Evolutionary conservation across 1,284 basidiomycete genomes (phyloP).

Genomic region (Ustilago nuda): DNA sequence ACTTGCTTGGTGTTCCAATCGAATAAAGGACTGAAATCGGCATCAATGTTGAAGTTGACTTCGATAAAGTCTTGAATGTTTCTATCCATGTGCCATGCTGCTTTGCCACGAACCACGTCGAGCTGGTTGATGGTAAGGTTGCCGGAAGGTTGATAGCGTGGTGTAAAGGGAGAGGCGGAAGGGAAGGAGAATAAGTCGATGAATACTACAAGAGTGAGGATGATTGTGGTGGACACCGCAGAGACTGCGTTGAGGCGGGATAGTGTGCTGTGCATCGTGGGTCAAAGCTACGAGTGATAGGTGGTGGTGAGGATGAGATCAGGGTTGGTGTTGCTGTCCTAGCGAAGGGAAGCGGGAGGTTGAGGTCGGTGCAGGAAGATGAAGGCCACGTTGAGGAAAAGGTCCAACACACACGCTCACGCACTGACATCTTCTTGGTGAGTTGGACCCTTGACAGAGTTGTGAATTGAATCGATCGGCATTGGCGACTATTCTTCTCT

Average conservation of each 20-base stretch:
- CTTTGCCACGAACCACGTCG: slow-evolving; percentile 70
- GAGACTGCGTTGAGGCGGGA: slow-evolving; percentile 81
- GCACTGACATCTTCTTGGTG: slow-evolving; percentile 1
- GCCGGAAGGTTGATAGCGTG: slow-evolving; percentile 71
- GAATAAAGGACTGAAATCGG: slow-evolving; percentile 84
- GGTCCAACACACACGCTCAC: neutral
- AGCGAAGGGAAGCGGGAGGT: neutral
- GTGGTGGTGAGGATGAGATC: neutral
- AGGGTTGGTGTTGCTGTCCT: too few species aligned
- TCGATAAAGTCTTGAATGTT: slow-evolving; percentile 60
- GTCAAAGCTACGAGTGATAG: neutral
- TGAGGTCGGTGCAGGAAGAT: neutral
- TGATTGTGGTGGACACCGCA: slow-evolving; percentile 73
- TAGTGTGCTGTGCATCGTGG: slow-evolving; percentile 68
- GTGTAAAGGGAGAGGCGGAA: slow-evolving; percentile 30
- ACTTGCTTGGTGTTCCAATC: slow-evolving; percentile 95
- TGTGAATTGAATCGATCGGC: neutral
- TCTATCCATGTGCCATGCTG: slow-evolving; percentile 58
- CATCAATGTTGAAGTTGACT: slow-evolving; percentile 46
- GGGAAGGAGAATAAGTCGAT: slow-evolving; percentile 40
- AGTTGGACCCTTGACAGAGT: neutral
- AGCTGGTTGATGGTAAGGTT: slow-evolving; percentile 75
- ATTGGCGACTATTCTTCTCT: too few species aligned
- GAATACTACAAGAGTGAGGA: slow-evolving; percentile 74
- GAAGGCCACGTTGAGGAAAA: slow-evolving; percentile 11